Conservation (phyloP, 2,329 filamentous ascomycete species). For the Zasmidium angulare region DNA sequence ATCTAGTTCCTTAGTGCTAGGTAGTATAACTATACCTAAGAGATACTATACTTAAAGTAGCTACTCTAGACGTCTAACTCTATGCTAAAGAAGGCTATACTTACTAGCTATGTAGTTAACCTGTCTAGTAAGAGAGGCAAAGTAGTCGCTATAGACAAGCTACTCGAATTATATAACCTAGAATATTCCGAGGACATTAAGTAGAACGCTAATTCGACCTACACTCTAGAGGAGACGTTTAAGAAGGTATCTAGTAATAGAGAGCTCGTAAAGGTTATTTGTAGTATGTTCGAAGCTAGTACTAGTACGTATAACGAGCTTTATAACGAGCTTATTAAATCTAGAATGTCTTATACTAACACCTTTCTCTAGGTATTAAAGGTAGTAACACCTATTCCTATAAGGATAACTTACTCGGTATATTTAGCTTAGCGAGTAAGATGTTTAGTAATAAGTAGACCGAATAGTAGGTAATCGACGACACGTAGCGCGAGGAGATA, state of each 20-base stretch:
- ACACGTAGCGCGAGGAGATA: neutral
- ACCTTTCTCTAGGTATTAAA: no score
- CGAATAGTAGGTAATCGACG: neutral
- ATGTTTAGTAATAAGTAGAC: neutral
- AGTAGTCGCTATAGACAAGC: neutral
- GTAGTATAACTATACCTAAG: neutral
- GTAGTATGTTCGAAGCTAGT: neutral
- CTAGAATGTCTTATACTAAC: no score
- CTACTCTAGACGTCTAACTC: neutral
- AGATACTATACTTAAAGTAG: neutral
- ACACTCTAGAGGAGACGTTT: neutral
- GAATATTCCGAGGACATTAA: neutral
- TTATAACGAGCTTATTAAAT: no score
- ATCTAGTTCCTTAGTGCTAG: no score
- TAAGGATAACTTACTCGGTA: neutral
- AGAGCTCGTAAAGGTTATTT: neutral
- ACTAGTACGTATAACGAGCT: no score
- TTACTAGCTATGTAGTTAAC: neutral
- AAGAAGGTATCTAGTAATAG: no score
- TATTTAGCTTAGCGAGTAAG: neutral
- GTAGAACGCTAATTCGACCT: neutral
- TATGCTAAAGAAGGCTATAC: neutral
- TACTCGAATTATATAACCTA: neutral
- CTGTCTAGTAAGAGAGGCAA: neutral
- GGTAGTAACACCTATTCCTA: neutral